These are phyloP conservation scores for Pichia sp. DNA, from an alignment of 1,139 yeast genomes.

Conservation along the genomic window DNA sequence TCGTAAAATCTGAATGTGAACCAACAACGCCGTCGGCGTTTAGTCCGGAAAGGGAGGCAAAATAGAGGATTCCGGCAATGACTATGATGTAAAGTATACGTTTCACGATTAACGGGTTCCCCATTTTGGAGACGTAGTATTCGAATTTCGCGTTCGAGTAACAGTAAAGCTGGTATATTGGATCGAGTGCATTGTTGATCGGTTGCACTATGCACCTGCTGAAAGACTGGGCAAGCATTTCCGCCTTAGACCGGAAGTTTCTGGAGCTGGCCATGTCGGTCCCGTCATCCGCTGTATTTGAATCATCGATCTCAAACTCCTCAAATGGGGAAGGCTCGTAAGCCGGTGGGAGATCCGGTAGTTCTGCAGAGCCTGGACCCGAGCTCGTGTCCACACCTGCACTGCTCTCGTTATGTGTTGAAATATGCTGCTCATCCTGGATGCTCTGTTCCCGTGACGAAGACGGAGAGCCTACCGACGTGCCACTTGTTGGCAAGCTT, in stretches of 20 bases:
- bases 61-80: conserved; percentile 53
- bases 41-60: conserved; percentile 52
- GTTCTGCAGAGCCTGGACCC: not conserved
- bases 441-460: not conserved
- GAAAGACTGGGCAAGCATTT: conserved; percentile 35
- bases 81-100: conserved; percentile 66
- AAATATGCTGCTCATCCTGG: not conserved
- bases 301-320: conserved; percentile 41
- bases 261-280: not conserved
- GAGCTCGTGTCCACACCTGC: not conserved
- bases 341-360: conserved; percentile 20
- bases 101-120: conserved; percentile 82
- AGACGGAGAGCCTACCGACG: not conserved
- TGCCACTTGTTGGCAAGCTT: conserved; percentile 5
- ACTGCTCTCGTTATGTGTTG: not conserved
- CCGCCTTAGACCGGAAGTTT: conserved; percentile 21
- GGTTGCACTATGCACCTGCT: conserved; percentile 48
- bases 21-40: conserved; percentile 38
- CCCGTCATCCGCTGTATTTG: conserved; percentile 6
- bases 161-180: conserved; percentile 57
- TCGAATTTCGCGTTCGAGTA: conserved; percentile 49
- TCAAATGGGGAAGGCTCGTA: conserved; percentile 29
- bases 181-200: conserved; percentile 56
- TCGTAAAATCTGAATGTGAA: conserved; percentile 57
- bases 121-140: conserved; percentile 53